Evolutionary conservation across 2,329 filamentous ascomycete genomes (phyloP), one percentile per base, ranked within the genome.

Genomic region (Colletotrichum chlorophyti): DNA sequence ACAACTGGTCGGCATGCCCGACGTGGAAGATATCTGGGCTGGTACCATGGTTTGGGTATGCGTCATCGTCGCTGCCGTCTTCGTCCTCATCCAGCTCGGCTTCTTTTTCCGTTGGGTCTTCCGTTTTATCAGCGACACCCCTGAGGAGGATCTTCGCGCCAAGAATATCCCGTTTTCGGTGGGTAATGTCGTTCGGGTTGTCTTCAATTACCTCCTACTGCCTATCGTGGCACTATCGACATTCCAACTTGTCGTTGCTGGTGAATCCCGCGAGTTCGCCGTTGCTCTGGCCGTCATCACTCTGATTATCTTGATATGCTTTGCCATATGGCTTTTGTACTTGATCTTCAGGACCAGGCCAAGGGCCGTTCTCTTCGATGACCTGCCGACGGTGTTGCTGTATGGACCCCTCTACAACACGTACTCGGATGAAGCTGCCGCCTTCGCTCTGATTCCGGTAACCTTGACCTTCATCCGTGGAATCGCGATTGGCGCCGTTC

Each of bases 371-470:
- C 81, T 99, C 9, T 99, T 97, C 71, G 95, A 99, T 73, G 93
- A 98, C 68, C 81, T 99, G 45, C 87, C 92, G 6, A 97, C 92
- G 0, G 87, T 98, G 8, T 81, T 99, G 3, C 83, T 92, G 1
- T 98, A 97, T 66, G 95, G 95, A 0, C 92, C 95, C 5, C 79
- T 99, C 7, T 99, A 99, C 75, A 99, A 99, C 75, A 99, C 95
- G 0, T 98, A 96, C 72, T 95, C 91, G 21, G 95, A 99, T 71
- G 91, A 94, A 70, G 92, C 93, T 0, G 91, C 94, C 7, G 88
- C 91, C 0, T 99, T 96, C 72, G 93, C 94, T 6, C 82, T 97
- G 37, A 87, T 97, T 17, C 93, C 94, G 1, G 86, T 97, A 14
- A 78, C 96, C 29, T 80, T 98, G 58, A 96, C 90, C 5, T 87